Conservation (phyloP, 176 grass and related monocot species). For the Carex scoparia region DNA sequence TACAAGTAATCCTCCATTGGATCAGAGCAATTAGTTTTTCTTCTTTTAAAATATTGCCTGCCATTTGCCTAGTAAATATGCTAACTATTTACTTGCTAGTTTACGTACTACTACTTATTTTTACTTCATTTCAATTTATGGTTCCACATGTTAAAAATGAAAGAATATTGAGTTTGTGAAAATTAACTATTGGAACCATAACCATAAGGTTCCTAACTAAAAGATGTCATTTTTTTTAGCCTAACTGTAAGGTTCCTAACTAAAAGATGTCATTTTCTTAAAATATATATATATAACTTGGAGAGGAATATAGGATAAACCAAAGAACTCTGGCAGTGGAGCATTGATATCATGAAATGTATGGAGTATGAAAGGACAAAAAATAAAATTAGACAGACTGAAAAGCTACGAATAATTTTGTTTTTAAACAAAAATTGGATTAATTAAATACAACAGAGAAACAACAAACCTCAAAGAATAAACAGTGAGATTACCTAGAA, state of each 20-base stretch:
- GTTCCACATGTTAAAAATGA: not conserved
- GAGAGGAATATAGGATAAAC: not conserved
- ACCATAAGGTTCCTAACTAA: no score
- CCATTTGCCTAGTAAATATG: not conserved
- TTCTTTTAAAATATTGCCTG: not conserved
- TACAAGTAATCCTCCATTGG: not conserved
- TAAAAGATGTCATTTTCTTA: no score
- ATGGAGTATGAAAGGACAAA: not conserved
- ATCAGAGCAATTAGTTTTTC: not conserved
- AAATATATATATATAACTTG: not conserved
- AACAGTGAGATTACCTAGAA: conserved; percentile 60
- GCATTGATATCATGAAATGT: not conserved
- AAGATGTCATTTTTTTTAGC: no score
- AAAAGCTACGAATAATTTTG: not conserved
- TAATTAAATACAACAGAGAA: conserved; percentile 17
- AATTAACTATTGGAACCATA: not conserved
- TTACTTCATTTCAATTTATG: not conserved
- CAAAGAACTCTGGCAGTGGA: not conserved
- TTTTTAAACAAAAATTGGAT: conserved; percentile 17
- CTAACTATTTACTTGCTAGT: not conserved
- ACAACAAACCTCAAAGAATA: not conserved
- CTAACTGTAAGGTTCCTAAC: no score
- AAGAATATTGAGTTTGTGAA: not conserved
- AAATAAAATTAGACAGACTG: not conserved
- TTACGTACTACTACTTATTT: not conserved